These are phyloP conservation scores for Pseudogymnoascus sp. DNA, from an alignment of 2,329 filamentous ascomycete species.

Conservation along the genomic window DNA sequence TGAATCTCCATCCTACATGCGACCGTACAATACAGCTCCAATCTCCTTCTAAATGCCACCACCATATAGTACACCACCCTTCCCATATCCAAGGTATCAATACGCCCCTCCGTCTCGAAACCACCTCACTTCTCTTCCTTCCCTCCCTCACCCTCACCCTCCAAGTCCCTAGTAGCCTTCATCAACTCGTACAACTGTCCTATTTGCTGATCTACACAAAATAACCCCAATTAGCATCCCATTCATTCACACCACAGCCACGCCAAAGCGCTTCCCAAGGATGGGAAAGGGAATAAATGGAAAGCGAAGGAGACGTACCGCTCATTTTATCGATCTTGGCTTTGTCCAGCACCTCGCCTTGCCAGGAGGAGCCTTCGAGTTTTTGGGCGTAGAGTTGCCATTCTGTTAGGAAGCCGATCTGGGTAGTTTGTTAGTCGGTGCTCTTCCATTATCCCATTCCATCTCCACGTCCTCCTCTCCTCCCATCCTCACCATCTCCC, in stretches of 20 bases:
- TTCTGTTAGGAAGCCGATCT: slow-evolving; percentile 93
- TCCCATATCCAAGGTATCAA: not conserved
- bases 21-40: not conserved
- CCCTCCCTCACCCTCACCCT: not conserved
- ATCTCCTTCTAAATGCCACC: not conserved
- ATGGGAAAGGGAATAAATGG: not conserved
- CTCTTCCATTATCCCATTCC: not conserved
- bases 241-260: too few relatives aligned
- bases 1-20: not conserved
- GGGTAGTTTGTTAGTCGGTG: not conserved
- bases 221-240: not conserved
- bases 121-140: not conserved
- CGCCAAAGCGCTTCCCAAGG: too few relatives aligned
- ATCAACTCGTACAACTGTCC: slow-evolving; percentile 92
- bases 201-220: slow-evolving; percentile 70
- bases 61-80: not conserved
- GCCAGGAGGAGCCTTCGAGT: slow-evolving; percentile 80
- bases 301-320: slow-evolving; percentile 46
- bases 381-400: slow-evolving; percentile 95
- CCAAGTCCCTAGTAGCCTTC: slow-evolving; percentile 47
- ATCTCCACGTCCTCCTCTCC: not conserved
- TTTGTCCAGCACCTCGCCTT: slow-evolving; percentile 73
- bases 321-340: slow-evolving; percentile 88
- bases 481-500: not conserved
- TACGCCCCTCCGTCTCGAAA: not conserved